These are phyloP conservation scores for Trifolium repens DNA, from an alignment of 306 rosid species.

Conservation along the genomic window DNA sequence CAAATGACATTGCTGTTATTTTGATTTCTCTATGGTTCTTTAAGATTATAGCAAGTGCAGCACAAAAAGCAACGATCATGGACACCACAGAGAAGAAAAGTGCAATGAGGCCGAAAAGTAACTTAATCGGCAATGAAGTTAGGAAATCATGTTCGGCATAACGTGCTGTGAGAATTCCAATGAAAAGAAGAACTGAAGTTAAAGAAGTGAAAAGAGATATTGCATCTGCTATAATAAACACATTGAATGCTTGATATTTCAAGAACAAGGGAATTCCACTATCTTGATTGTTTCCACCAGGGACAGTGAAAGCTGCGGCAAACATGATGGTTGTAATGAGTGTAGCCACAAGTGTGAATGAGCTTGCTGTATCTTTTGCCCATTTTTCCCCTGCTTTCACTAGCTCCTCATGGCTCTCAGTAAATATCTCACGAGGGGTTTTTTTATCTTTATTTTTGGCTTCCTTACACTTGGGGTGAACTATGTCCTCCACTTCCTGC, in stretches of 20 bases:
- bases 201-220: conserved; percentile 3
- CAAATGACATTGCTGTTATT: conserved; percentile 11
- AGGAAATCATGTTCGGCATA: background rate
- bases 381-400: conserved; percentile 15
- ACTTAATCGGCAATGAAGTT: background rate
- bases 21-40: background rate
- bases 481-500: background rate
- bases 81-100: background rate
- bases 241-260: background rate
- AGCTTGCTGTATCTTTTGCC: conserved; percentile 9
- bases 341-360: conserved; percentile 12
- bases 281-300: background rate
- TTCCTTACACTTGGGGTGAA: conserved; percentile 25
- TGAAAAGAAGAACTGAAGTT: conserved; percentile 7
- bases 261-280: conserved; percentile 7
- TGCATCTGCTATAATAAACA: background rate
- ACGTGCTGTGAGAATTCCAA: background rate
- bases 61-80: conserved; percentile 5
- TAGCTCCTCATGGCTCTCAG: background rate
- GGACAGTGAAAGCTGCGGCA: background rate
- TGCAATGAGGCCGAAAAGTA: background rate
- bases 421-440: conserved; percentile 12
- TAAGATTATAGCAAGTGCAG: background rate
- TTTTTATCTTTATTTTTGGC: background rate
- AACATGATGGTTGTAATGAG: conserved; percentile 11